These are phyloP conservation scores for Ustilago bromivora DNA, from an alignment of 1,284 basidiomycete species.

Conservation along the genomic window DNA sequence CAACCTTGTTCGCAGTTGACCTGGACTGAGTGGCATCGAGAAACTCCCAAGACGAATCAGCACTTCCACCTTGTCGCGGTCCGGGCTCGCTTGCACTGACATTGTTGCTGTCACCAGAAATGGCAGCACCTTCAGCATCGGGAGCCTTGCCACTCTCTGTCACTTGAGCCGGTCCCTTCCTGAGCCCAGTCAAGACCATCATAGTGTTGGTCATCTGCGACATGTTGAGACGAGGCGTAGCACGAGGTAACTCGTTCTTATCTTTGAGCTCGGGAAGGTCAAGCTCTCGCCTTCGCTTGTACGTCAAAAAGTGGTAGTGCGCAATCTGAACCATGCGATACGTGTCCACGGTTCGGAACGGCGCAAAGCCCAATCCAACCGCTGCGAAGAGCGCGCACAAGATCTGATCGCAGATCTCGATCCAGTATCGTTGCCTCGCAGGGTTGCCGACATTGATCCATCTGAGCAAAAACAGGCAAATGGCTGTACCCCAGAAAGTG, in stretches of 20 bases:
- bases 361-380: constrained; percentile 66
- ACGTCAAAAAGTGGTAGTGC: constrained; percentile 65
- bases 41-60: constrained; percentile 20
- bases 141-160: not conserved
- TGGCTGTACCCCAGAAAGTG: constrained; percentile 64
- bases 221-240: constrained; percentile 28
- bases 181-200: constrained; percentile 32
- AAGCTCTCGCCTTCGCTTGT: constrained; percentile 54
- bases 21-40: constrained; percentile 26
- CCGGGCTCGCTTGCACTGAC: not conserved
- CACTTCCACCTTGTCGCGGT: not conserved
- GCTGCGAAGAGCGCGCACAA: constrained; percentile 66
- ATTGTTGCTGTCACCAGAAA: constrained; percentile 6
- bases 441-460: constrained; percentile 58
- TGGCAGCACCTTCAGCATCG: constrained; percentile 5
- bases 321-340: constrained; percentile 67
- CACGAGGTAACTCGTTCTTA: constrained; percentile 63
- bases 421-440: constrained; percentile 58
- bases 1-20: constrained; percentile 35
- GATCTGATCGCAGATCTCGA: constrained; percentile 68
- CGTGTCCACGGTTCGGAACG: constrained; percentile 67
- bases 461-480: constrained; percentile 61
- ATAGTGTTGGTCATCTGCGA: constrained; percentile 41
- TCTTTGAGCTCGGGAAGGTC: constrained; percentile 60
- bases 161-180: not conserved